phyloP scores from a whole-genome alignment of 371 early-diverging fungal species.

The Syncephalastrum monosporum region DNA sequence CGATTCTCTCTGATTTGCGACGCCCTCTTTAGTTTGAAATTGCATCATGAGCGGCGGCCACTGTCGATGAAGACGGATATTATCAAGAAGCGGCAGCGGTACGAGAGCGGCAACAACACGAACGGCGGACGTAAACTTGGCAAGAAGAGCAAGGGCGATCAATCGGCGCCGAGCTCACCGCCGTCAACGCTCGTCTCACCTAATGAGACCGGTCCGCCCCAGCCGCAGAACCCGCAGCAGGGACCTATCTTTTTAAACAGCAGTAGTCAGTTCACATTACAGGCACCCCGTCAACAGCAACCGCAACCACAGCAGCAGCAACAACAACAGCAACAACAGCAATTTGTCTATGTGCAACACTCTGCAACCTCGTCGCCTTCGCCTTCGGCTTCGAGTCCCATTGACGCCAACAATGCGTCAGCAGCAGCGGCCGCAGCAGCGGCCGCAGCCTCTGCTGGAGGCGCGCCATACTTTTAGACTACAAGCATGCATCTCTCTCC shows the following conservation, averaged over 20 bases:
- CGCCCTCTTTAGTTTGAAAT: constrained; percentile 49
- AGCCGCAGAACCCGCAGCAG: neutral
- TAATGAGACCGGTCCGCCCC: constrained; percentile 1
- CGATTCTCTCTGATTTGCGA: no score
- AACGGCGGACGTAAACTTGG: constrained; percentile 12
- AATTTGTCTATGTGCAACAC: neutral
- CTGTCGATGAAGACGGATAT: constrained; percentile 73
- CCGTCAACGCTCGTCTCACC: neutral
- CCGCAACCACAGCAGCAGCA: constrained; percentile 10
- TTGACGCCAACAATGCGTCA: neutral
- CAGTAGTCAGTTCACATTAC: no score
- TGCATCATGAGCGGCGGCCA: constrained; percentile 81
- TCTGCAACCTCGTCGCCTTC: no score
- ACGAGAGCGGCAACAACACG: constrained; percentile 44
- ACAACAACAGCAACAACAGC: constrained; percentile 2
- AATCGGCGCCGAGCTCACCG: constrained; percentile 14
- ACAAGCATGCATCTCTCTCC: no score
- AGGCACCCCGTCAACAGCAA: neutral
- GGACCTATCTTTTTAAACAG: no score
- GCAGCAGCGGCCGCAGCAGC: constrained; percentile 4
- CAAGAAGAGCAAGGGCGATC: constrained; percentile 18
- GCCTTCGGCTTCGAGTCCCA: no score
- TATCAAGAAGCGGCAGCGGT: constrained; percentile 77
- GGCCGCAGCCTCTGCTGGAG: constrained; percentile 3
- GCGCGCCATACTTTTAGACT: neutral